A percentile compares a stretch with the other conserved stretches of the same genome.
Evolutionary conservation across 192 early-diverging fungal genomes (phyloP).

Genomic region (Gaertneriomyces sp.): DNA sequence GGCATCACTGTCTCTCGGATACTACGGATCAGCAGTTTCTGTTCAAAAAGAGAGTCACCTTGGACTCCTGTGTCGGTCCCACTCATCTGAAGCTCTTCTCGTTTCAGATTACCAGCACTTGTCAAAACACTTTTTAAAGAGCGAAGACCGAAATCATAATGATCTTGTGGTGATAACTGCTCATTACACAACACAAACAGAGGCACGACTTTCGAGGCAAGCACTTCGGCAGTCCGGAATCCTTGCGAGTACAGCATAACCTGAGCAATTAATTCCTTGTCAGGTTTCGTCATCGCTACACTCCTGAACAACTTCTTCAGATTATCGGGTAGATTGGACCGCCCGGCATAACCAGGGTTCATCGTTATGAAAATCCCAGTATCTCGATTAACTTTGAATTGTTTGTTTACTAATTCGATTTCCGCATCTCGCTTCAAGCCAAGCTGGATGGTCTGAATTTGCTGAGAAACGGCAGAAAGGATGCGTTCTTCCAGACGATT

Average conservation of each 20-base stretch:
- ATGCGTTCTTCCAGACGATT: conserved; percentile 98
- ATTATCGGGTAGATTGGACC: conserved; percentile 98
- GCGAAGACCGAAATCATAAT: conserved; percentile 99
- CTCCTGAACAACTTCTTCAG: conserved; percentile 98
- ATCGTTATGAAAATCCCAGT: conserved; percentile 98
- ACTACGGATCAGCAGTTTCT: conserved; percentile 93
- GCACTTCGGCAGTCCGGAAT: conserved; percentile 88
- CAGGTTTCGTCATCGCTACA: conserved; percentile 98
- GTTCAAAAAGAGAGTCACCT: conserved; percentile 72
- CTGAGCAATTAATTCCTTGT: conserved; percentile 97
- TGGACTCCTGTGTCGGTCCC: conserved; percentile 34
- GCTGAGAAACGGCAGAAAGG: conserved; percentile 97
- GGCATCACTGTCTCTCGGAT: conserved; percentile 96
- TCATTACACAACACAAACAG: conserved; percentile 93
- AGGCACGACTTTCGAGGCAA: conserved; percentile 96
- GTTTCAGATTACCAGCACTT: conserved; percentile 98
- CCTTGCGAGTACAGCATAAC: conserved; percentile 99
- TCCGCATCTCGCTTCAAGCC: conserved; percentile 80
- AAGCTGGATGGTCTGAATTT: conserved; percentile 98
- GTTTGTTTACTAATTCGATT: conserved; percentile 91
- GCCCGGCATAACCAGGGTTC: conserved; percentile 99
- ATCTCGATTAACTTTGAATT: conserved; percentile 76
- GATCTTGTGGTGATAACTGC: conserved; percentile 91
- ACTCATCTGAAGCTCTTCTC: conserved; percentile 57
- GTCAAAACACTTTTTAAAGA: conserved; percentile 97